Evolutionary conservation across 495 filamentous ascomycete species (phyloP).

Genomic region (Lepidopterella palustris): DNA sequence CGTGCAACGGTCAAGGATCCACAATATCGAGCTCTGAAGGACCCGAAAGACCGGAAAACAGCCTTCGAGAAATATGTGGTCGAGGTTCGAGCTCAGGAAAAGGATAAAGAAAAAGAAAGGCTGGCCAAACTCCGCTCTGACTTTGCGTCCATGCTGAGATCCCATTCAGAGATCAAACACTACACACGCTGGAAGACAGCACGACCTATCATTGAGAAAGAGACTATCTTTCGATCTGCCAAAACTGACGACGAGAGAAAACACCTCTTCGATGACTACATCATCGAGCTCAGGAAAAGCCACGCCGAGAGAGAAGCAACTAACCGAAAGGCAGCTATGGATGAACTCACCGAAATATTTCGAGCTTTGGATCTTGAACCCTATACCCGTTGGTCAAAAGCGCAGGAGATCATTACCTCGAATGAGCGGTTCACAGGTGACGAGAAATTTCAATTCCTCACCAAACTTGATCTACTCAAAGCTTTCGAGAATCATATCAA

Average conservation of each 20-base stretch:
- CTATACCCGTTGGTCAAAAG: slow-evolving; percentile 92
- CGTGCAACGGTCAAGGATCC: slow-evolving; percentile 85
- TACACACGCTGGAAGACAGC: slow-evolving; percentile 98
- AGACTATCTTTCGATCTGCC: slow-evolving; percentile 89
- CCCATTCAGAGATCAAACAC: slow-evolving; percentile 94
- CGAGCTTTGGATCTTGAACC: slow-evolving; percentile 81
- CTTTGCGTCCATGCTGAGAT: slow-evolving; percentile 92
- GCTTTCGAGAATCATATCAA: slow-evolving; percentile 95
- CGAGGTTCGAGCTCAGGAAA: slow-evolving; percentile 86
- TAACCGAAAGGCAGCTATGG: slow-evolving; percentile 73
- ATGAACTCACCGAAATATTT: slow-evolving; percentile 73
- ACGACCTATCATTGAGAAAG: slow-evolving; percentile 87
- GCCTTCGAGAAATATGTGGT: slow-evolving; percentile 94
- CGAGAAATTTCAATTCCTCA: slow-evolving; percentile 81
- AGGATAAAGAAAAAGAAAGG: slow-evolving; percentile 90
- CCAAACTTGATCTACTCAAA: slow-evolving; percentile 82
- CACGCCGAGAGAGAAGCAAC: slow-evolving; percentile 67
- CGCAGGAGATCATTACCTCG: slow-evolving; percentile 70
- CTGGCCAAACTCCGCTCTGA: slow-evolving; percentile 87
- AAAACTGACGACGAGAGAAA: slow-evolving; percentile 83
- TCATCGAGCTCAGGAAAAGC: slow-evolving; percentile 70
- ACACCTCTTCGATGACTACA: slow-evolving; percentile 92
- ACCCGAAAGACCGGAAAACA: slow-evolving; percentile 83
- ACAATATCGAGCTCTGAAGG: slow-evolving; percentile 88
- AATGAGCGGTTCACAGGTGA: slow-evolving; percentile 77